Evolutionary conservation across 2,329 filamentous ascomycete species (phyloP).

Genomic region (Cercospora brassicicola): DNA sequence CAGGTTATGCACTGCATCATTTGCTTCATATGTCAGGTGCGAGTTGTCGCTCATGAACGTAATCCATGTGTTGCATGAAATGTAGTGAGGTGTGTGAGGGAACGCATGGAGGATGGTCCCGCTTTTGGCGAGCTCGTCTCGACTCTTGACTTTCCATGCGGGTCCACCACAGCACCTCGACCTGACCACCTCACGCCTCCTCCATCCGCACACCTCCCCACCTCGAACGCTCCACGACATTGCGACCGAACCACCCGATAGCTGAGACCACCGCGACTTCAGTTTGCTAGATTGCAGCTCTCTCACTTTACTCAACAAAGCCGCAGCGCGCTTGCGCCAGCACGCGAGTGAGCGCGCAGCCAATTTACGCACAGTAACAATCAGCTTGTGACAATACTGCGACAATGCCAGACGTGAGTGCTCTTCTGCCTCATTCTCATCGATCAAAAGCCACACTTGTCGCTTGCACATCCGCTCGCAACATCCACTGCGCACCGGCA

Average conservation of each 20-base stretch:
- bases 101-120: neutral
- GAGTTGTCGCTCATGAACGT: neutral
- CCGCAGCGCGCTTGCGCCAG: conserved; percentile 23
- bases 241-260: conserved; percentile 2
- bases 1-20: neutral
- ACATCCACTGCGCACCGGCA: neutral
- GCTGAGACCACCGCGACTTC: conserved; percentile 16
- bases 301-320: conserved; percentile 19
- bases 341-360: conserved; percentile 14
- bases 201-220: neutral
- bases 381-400: conserved; percentile 1
- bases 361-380: conserved; percentile 13
- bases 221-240: neutral
- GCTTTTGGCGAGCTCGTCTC: neutral
- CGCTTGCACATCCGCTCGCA: neutral
- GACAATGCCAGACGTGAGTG: conserved; percentile 44
- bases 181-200: neutral
- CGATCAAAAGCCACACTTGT: neutral
- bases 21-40: neutral
- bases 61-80: neutral
- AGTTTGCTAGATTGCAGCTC: conserved; percentile 14
- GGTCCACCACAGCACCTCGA: conserved; percentile 2
- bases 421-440: neutral
- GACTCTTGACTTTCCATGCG: neutral
- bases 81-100: neutral